These are phyloP conservation scores for Tulasnella sp. DNA, from an alignment of 768 basidiomycete genomes.

Conservation along the genomic window DNA sequence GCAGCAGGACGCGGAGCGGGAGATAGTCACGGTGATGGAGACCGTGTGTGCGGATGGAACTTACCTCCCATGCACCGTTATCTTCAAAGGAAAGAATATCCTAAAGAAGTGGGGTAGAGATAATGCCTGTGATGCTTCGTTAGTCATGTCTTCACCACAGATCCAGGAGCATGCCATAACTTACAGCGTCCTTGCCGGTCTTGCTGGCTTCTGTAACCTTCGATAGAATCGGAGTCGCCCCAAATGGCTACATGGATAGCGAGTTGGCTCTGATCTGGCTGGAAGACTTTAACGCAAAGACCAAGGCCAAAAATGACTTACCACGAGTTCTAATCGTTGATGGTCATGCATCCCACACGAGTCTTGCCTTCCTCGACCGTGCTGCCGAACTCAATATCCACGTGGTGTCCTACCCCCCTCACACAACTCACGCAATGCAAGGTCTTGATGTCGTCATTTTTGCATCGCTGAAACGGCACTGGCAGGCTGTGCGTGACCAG, in stretches of 20 bases:
- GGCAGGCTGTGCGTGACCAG: constrained; percentile 32
- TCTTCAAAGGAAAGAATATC: constrained; percentile 26
- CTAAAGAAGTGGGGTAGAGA: constrained; percentile 5
- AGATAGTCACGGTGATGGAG: constrained; percentile 27
- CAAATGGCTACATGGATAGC: no score
- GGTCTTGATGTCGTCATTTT: constrained; percentile 26
- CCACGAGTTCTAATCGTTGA: no score
- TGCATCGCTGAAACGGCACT: constrained; percentile 35
- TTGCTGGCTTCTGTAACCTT: no score
- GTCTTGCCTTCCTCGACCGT: no score
- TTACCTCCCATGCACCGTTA: constrained; percentile 19
- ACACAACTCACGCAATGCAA: constrained; percentile 39
- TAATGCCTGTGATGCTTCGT: constrained; percentile 4
- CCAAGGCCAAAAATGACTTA: no score
- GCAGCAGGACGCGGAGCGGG: background rate
- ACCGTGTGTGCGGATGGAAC: constrained; percentile 19
- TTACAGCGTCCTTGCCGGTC: no score
- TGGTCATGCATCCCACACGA: background rate
- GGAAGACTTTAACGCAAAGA: no score
- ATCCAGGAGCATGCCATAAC: no score
- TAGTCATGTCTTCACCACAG: background rate
- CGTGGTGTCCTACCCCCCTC: constrained; percentile 46
- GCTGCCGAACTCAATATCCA: constrained; percentile 36
- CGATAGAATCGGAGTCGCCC: no score
- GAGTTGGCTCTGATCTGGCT: no score